Base-by-base conservation (phyloP, 805 yeast species). In the Candida boleticola region DNA sequence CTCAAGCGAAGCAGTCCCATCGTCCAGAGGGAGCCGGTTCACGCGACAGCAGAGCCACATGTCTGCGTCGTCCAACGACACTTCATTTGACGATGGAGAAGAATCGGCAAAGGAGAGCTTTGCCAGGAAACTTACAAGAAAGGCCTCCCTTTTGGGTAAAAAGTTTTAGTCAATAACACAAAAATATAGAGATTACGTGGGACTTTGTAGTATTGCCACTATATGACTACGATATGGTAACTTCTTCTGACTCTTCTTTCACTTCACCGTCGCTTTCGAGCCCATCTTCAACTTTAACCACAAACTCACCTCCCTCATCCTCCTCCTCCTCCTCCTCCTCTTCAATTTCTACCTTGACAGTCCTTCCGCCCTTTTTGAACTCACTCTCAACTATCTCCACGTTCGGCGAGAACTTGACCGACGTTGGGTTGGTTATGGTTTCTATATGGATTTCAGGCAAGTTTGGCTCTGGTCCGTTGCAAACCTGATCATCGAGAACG, bases 391-490 rank as follows among this genome's bases (percentile, higher is more conserved):
- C 45, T 10, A 69, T 64, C 38, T 66, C 61, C 5, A 86, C 77
- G 51, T 83, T 83, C 4, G 68, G 71, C 0, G 93, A 70, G 48
- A 84, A 73, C 49, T 76, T 81, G 3, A 85, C 89, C 19, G 70
- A 71, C 0, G 69, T 67, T 1, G 73, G 67, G 0, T 82, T 77
- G 2, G 71, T 71, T 16, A 85, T 76, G 0, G 95, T 86, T 48
- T 87, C 95, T n/a, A 82, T 76, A 10, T 58, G 58, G 4, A 82
- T 75, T 2, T 68, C 73, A 0, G 93, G 93, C 81, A 86, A 74
- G 50, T 85, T 85, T 2, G 73, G 75, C 49, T 85, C 95, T 0
- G 95, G 93, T 0, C 93, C 93, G 55, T 78, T 77, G 1, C 75
- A 74, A 3, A 85, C 73, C 18, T 67, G 66, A 22, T 73, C 68